A percentile compares a stretch with the other conserved stretches of the same genome.
These are phyloP conservation scores for Chytriomyces confervae DNA, from an alignment of 192 early-diverging fungal genomes.

Conservation along the genomic window DNA sequence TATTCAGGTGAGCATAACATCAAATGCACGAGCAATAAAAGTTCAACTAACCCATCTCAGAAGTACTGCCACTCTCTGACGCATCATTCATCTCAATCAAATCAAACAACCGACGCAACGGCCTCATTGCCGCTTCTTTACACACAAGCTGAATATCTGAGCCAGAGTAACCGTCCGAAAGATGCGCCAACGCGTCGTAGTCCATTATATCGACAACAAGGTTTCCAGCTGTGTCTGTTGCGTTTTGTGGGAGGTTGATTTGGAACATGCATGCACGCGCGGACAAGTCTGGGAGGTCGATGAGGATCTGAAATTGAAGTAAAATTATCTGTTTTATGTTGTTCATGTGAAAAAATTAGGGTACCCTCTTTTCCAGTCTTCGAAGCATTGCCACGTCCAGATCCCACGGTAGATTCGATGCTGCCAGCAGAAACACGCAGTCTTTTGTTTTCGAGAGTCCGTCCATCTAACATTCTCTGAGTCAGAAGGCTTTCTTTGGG, in stretches of 20 bases:
- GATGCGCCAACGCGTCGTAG: conserved; percentile 44
- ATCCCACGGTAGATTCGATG: conserved; percentile 65
- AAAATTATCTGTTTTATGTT: neutral
- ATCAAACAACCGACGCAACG: conserved; percentile 57
- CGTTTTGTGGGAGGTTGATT: conserved; percentile 40
- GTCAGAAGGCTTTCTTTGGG: too few relatives aligned
- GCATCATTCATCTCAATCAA: conserved; percentile 44
- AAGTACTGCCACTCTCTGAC: neutral
- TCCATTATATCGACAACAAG: conserved; percentile 40
- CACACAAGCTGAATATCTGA: conserved; percentile 63
- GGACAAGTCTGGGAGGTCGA: conserved; percentile 52
- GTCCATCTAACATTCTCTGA: conserved; percentile 49
- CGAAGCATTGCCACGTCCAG: conserved; percentile 63
- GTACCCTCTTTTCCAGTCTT: conserved; percentile 58
- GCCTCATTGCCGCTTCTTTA: conserved; percentile 63
- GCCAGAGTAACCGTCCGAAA: conserved; percentile 60
- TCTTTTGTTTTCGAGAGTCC: conserved; percentile 54
- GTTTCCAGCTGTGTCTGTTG: conserved; percentile 25
- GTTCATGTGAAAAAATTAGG: neutral
- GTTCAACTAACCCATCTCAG: conserved; percentile 2
- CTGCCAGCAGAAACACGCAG: conserved; percentile 59
- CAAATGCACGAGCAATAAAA: neutral
- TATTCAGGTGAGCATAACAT: neutral
- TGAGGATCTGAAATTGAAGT: conserved; percentile 48
- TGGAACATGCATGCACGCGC: conserved; percentile 53